Base-by-base conservation (phyloP, 2,329 filamentous ascomycete genomes). In the Colletotrichum echinochloae region DNA sequence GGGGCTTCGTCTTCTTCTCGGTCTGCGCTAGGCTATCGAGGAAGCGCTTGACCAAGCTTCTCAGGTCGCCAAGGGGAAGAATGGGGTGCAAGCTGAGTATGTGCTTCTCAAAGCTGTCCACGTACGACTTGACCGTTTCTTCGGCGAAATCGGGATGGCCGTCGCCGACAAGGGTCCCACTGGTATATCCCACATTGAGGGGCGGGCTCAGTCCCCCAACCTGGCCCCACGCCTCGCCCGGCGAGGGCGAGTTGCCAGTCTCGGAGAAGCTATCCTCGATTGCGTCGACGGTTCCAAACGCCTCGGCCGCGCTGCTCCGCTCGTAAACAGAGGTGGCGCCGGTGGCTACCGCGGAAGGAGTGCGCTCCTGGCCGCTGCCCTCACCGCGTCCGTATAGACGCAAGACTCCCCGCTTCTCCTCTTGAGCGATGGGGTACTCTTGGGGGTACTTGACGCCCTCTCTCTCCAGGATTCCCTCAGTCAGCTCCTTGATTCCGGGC, bases 361-460 rank as follows among this genome's bases (percentile, higher is more conserved):
- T 83, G 39, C 84, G 81, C 9, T 80, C 83, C 30, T 85, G 83
- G 74, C 91, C 90, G 33, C 87, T 83, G 39, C 92, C 93, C 80
- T 97, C 94, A 4, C 94, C 94, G 70, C 91, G 88, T 1, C 94
- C 94, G 79, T 92, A 94, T 2, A 95, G 84, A 30, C 92, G 89
- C 49, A 97, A 83, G 8, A 93, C 81, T 1, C 94, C 94, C 37
- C 94, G 89, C 66, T 86, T 86, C 76, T 93, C 89, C 79, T 97
- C 94, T 62, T 90, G 85, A 35, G 89, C 86, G 79, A 96, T 92
- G 0, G 94, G 93, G 78, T 94, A 97, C 73, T 92, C 88, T 65
- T 89, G 88, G 33, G 90, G 85, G 62, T 86, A 85, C 39, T 85
- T 83, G 75, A 90, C 84, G 37, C 84, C 85, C 62, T 86, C 83